Evolutionary conservation across 202 grass and related monocot species (phyloP).

Genomic region (Carex arenaria): DNA sequence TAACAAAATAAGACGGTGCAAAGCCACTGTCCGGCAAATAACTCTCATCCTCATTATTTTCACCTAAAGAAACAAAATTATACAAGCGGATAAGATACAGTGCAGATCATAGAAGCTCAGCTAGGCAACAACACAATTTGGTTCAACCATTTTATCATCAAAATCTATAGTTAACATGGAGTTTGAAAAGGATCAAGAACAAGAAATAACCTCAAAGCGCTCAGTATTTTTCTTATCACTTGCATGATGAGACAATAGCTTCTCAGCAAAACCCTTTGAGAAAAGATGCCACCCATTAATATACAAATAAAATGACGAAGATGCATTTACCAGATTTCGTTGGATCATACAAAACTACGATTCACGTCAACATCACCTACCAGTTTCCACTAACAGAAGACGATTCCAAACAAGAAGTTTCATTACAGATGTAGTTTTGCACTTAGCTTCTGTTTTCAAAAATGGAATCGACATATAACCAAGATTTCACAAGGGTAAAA

Average conservation of each 20-base stretch:
- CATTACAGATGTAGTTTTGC: background rate
- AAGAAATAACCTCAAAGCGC: conserved; percentile 68
- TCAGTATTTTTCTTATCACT: conserved; percentile 71
- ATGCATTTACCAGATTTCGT: conserved; percentile 3
- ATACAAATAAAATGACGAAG: conserved; percentile 8
- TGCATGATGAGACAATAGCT: conserved; percentile 72
- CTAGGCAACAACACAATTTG: background rate
- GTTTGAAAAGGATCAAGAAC: background rate
- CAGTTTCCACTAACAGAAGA: background rate
- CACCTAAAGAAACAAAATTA: conserved; percentile 42
- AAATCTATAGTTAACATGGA: background rate
- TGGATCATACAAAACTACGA: background rate
- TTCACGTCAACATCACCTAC: conserved; percentile 11
- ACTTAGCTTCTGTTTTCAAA: background rate
- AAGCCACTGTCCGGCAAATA: conserved; percentile 68
- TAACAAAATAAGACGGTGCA: conserved; percentile 83
- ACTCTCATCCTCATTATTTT: conserved; percentile 97
- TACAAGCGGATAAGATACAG: conserved; percentile 5
- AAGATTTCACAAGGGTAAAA: background rate
- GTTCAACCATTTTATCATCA: conserved; percentile 3
- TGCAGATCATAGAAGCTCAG: background rate
- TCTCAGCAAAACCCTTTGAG: conserved; percentile 82
- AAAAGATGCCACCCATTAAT: background rate
- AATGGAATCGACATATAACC: background rate
- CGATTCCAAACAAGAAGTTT: background rate